Conservation (phyloP, 2,329 filamentous ascomycete species). For the Trichoderma aggressivum region DNA sequence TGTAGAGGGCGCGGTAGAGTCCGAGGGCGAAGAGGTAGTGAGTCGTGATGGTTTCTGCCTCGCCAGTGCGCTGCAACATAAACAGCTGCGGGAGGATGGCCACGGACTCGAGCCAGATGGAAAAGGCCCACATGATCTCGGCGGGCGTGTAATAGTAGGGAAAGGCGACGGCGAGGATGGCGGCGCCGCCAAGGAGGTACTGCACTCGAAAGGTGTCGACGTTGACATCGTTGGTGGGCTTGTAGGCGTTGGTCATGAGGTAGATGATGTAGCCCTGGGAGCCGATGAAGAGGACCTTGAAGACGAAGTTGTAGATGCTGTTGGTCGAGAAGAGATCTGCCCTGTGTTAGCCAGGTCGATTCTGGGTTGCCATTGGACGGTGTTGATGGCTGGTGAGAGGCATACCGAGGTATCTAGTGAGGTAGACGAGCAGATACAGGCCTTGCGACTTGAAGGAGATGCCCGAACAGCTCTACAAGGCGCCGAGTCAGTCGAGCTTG, state of each 20-base stretch:
- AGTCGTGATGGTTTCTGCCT: constrained; percentile 98
- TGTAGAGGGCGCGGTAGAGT: constrained; percentile 88
- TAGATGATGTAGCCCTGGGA: constrained; percentile 93
- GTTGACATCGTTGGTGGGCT: constrained; percentile 94
- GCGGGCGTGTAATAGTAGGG: constrained; percentile 78
- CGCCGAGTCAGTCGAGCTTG: constrained; percentile 15
- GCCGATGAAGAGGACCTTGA: constrained; percentile 93
- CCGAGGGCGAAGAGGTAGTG: constrained; percentile 96
- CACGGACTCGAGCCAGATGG: constrained; percentile 95
- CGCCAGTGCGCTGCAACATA: constrained; percentile 95
- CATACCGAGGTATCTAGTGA: constrained; percentile 84
- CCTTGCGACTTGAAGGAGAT: constrained; percentile 99
- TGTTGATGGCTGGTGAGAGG: not conserved
- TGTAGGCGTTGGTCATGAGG: constrained; percentile 96
- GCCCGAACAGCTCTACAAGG: constrained; percentile 81
- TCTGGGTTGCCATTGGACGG: not conserved
- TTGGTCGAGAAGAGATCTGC: constrained; percentile 81
- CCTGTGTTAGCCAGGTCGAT: not conserved
- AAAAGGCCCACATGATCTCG: constrained; percentile 96
- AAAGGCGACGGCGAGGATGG: constrained; percentile 74
- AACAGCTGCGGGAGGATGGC: constrained; percentile 97
- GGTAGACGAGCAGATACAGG: constrained; percentile 89
- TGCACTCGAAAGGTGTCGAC: constrained; percentile 96
- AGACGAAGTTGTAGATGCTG: constrained; percentile 86
- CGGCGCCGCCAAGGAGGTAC: constrained; percentile 81